These are phyloP conservation scores for Camelina hispida DNA, from an alignment of 345 rosid species.

Conservation along the genomic window DNA sequence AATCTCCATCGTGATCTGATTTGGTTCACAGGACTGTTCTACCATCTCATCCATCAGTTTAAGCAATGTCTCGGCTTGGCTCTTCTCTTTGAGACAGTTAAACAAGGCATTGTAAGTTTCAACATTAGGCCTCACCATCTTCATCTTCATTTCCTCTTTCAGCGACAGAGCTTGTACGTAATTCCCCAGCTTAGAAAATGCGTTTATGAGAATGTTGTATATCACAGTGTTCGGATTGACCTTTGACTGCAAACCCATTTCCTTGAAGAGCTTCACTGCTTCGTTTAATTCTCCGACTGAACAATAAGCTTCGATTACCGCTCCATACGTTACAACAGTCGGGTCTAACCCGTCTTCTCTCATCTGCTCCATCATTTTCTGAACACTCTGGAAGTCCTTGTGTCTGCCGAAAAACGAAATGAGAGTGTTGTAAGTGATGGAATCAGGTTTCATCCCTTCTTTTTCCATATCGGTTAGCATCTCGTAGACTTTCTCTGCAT, in stretches of 20 bases:
- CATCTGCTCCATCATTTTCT: constrained; percentile 58
- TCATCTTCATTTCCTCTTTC: constrained; percentile 70
- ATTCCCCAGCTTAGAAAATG: constrained; percentile 54
- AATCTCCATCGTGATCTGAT: constrained; percentile 70
- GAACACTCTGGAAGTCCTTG: constrained; percentile 52
- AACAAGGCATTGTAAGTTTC: constrained; percentile 72
- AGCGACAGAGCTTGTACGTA: constrained; percentile 53
- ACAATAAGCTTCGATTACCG: constrained; percentile 69
- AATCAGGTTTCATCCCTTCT: constrained; percentile 58
- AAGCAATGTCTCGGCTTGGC: constrained; percentile 53
- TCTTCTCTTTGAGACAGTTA: constrained; percentile 63
- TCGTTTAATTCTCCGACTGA: constrained; percentile 52
- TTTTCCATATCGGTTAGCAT: constrained; percentile 68
- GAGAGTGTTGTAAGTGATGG: constrained; percentile 66
- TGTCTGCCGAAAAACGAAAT: constrained; percentile 56
- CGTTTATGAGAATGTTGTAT: constrained; percentile 72
- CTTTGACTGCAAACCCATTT: constrained; percentile 53
- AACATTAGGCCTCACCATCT: constrained; percentile 64
- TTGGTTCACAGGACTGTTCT: constrained; percentile 66
- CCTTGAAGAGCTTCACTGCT: constrained; percentile 69
- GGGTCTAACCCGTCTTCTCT: constrained; percentile 56
- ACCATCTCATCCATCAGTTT: constrained; percentile 71
- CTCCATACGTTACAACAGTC: constrained; percentile 63
- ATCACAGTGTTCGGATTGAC: constrained; percentile 65
- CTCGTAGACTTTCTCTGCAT: constrained; percentile 57